These are phyloP conservation scores for Melaleuca quinquenervia DNA, from an alignment of 345 rosid species.

Conservation along the genomic window DNA sequence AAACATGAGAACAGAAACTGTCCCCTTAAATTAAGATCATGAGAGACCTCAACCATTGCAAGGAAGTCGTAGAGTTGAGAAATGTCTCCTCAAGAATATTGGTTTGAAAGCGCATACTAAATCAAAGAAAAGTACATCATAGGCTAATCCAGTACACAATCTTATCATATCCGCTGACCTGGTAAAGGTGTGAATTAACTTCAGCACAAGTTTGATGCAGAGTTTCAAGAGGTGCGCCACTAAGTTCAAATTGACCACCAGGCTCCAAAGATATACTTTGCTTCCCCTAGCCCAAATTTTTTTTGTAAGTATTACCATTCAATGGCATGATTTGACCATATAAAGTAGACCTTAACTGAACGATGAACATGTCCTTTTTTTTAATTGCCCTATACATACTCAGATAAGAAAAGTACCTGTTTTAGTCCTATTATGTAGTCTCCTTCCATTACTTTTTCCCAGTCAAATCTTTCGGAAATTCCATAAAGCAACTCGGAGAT, in stretches of 20 bases:
- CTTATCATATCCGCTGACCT: constrained; percentile 31
- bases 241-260: constrained; percentile 98
- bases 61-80: neutral
- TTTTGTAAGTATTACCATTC: neutral
- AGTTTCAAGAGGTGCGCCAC: constrained; percentile 99
- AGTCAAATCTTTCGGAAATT: constrained; percentile 98
- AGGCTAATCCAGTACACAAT: neutral
- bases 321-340: neutral
- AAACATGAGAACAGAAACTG: neutral
- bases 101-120: neutral
- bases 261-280: constrained; percentile 99
- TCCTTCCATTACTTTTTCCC: constrained; percentile 94
- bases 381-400: neutral
- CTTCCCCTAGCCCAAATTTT: constrained; percentile 56
- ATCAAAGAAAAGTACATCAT: neutral
- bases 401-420: constrained; percentile 35
- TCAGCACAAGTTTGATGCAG: constrained; percentile 99
- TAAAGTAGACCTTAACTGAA: neutral
- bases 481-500: constrained; percentile 83
- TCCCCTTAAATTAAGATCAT: neutral
- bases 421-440: constrained; percentile 82
- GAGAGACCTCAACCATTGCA: neutral
- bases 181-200: constrained; percentile 98
- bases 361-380: neutral
- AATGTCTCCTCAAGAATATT: neutral